Conservation (phyloP, 2,329 filamentous ascomycete species). For the Fusarium caatingaense region DNA sequence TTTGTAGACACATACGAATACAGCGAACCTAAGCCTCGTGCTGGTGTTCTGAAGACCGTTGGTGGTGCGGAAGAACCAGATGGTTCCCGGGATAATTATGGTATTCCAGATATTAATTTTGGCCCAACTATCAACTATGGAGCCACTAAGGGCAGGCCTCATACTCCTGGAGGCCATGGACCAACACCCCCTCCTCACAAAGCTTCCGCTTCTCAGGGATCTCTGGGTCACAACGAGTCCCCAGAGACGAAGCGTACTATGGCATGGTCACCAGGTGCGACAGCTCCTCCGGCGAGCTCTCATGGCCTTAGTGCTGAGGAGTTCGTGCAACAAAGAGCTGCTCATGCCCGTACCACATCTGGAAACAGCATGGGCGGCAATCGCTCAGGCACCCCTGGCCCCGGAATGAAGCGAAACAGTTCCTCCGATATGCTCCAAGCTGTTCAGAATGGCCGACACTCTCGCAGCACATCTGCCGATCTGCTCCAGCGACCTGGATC, state of each 20-base stretch:
- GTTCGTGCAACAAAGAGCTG: conserved; percentile 82
- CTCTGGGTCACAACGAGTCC: conserved; percentile 60
- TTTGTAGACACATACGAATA: conserved; percentile 44
- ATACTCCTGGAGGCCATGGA: conserved; percentile 49
- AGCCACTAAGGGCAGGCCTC: conserved; percentile 50
- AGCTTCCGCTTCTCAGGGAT: conserved; percentile 38
- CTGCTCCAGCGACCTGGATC: conserved; percentile 66
- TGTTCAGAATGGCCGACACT: conserved; percentile 48
- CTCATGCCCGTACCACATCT: conserved; percentile 70
- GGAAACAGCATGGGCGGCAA: conserved; percentile 55
- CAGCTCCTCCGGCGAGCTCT: conserved; percentile 58
- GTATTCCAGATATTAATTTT: conserved; percentile 84
- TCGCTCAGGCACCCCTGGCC: conserved; percentile 43
- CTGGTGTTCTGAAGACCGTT: conserved; percentile 83
- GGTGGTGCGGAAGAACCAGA: conserved; percentile 60
- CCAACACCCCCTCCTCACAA: conserved; percentile 41
- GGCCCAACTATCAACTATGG: conserved; percentile 81
- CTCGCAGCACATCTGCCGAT: conserved; percentile 58
- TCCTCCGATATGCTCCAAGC: conserved; percentile 53
- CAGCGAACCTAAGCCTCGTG: conserved; percentile 64
- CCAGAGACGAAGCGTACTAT: conserved; percentile 73
- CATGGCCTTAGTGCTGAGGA: conserved; percentile 79
- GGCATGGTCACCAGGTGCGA: conserved; percentile 81
- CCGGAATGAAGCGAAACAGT: conserved; percentile 53
- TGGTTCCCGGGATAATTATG: conserved; percentile 52